Evolutionary conservation across 306 rosid species (phyloP), one percentile per base, ranked within the genome.

Genomic region (Malus orientalis): DNA sequence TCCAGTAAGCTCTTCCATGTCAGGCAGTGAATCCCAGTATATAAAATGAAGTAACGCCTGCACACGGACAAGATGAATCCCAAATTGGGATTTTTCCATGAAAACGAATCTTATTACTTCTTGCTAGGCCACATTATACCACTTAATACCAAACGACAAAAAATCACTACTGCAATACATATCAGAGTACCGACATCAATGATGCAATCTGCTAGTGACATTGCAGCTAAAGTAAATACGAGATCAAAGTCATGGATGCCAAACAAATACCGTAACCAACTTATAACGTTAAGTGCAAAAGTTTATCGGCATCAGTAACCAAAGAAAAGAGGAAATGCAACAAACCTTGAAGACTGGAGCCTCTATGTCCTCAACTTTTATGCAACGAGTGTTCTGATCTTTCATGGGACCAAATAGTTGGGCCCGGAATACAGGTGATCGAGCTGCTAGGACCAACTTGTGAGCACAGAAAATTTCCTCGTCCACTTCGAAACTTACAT

Each of bases 321-420:
- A 67, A 32, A 40, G 51, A 79, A 18, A 70, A 14, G 18, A n/a
- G 30, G 32, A 67, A 3, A 23, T 23, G 30, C 69, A 62, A 70
- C 69, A 23, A 59, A 90, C 98, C 98, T 93, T 89, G 71, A 93
- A 93, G 72, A 93, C 96, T 42, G 92, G 89, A 76, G 93, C 91
- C 79, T 90, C 93, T 84, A 93, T 88, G 73, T 90, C 98, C 84
- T 93, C 96, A 74, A 93, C 87, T 70, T 77, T 87, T 74, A 91
- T 86, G 81, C 88, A 76, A 27, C 67, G 77, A 44, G 94, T 86
- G 65, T 90, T 89, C 69, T 75, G 94, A 82, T 90, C 96, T 84
- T 87, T 93, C 96, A 93, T 89, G 22, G 98, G 98, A 84, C 98
- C 98, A 85, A 85, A 82, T 71, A 93, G 90, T 80, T 90, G 98